phyloP scores from a whole-genome alignment of 2,329 filamentous ascomycete species.

The Onygenales sp. region DNA sequence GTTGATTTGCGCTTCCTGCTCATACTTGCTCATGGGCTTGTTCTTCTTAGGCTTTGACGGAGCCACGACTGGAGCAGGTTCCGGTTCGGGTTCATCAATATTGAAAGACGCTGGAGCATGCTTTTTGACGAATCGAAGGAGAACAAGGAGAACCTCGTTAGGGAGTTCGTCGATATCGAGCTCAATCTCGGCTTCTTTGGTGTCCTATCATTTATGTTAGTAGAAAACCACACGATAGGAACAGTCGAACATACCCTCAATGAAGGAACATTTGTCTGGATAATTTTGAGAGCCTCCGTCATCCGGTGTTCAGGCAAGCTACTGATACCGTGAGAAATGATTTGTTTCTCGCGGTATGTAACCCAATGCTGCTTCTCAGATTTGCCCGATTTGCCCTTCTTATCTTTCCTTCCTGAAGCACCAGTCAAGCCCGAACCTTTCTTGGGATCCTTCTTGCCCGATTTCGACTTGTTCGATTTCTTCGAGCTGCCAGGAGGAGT shows the following conservation, averaged over 20 bases:
- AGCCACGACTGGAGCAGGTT: conserved; percentile 24
- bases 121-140: conserved; percentile 40
- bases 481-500: conserved; percentile 42
- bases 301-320: conserved; percentile 71
- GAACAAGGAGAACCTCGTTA: conserved; percentile 35
- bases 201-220: conserved; percentile 22
- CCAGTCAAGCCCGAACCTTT: conserved; percentile 21
- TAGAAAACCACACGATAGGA: neutral
- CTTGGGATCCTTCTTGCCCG: conserved; percentile 36
- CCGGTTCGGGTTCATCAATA: conserved; percentile 29
- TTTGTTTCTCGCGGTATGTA: conserved; percentile 73
- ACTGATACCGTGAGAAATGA: conserved; percentile 78
- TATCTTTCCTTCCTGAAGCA: conserved; percentile 50
- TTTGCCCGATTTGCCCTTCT: conserved; percentile 31
- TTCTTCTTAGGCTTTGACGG: conserved; percentile 40
- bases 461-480: conserved; percentile 37
- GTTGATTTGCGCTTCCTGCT: conserved; percentile 42
- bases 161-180: conserved; percentile 41
- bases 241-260: conserved; percentile 44
- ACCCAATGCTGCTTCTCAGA: conserved; percentile 54
- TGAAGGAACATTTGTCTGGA: conserved; percentile 71
- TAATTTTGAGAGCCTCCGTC: conserved; percentile 74
- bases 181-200: conserved; percentile 38
- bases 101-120: conserved; percentile 34
- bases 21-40: conserved; percentile 43